Base-by-base conservation (phyloP, 768 basidiomycete genomes). In the Lactifluus volemus region DNA sequence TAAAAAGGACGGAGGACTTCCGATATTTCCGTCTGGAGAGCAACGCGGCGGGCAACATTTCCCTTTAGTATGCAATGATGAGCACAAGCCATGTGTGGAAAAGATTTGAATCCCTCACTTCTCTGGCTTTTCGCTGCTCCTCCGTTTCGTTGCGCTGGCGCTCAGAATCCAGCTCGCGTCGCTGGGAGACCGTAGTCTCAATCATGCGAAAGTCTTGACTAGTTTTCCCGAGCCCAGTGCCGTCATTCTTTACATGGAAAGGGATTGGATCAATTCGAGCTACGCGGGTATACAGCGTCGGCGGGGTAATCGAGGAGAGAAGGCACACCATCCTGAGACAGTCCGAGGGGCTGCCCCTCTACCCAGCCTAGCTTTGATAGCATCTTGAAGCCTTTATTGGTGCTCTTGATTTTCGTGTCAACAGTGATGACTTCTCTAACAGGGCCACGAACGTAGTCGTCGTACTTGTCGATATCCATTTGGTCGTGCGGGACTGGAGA, bases 221-320 rank as follows among this genome's bases (percentile, higher is more conserved):
- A 4, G 78, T 77, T 70, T 91, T 92, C 15, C 91, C 91, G 17
- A 93, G 78, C 12, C 91, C 91, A 25, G 85, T 89, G 47, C 81
- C 75, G 68, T 92, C 91, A 41, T 78, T 79, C 71, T 92, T 92
- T 67, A 90, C 74, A 58, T 84, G 79, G 70, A 92, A 92, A 9
- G 91, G 90, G 47, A 93, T 78, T 2, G 91, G 91, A 49, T 93
- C 90, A 55, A 87, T 79, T 58, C 89, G 88, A 44, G 88, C 91
- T 92, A 61, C 61, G 32, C 55, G 29, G 50, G 47, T 34, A 34
- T 56, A 49, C 49, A 49, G 34, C 53, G 42, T 44, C 2, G 19
- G 60, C 57, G 41, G 21, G 38, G 21, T 34, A 38, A 51, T 38
- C 21, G 32, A 41, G 63, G 17, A 48, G 44, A 65, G 51, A 55